These are phyloP conservation scores for Naegleria lovaniensis DNA, from an alignment of 208 protist genomes.

Conservation along the genomic window DNA sequence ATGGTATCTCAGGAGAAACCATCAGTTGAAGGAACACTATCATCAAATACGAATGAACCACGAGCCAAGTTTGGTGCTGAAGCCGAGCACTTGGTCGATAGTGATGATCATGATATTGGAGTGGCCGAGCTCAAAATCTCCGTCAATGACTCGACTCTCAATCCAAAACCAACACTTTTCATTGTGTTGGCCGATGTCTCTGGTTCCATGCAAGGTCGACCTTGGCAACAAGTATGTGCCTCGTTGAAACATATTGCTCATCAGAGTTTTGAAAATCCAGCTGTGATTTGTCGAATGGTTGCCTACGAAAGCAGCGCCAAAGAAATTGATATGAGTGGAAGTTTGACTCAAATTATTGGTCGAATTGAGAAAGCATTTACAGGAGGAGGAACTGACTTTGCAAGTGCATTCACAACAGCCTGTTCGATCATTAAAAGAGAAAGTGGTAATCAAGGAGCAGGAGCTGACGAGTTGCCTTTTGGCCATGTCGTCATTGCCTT, in stretches of 20 bases:
- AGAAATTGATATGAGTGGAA: neutral
- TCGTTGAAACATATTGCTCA: conserved; percentile 1
- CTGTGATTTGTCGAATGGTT: neutral
- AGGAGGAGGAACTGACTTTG: neutral
- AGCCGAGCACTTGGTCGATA: neutral
- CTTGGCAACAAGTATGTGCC: conserved; percentile 20
- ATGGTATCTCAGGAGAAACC: neutral
- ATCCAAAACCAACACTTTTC: conserved; percentile 21
- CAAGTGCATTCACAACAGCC: neutral
- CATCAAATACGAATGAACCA: neutral
- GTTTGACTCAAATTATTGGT: neutral
- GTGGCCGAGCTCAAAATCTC: neutral
- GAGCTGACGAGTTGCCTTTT: neutral
- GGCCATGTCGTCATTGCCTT: neutral
- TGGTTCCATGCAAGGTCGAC: conserved; percentile 8
- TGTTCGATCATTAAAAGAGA: neutral
- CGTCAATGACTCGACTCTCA: conserved; percentile 8
- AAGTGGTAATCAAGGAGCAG: neutral
- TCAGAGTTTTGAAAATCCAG: neutral
- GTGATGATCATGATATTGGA: neutral
- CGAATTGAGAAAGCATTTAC: neutral
- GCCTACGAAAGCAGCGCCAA: neutral
- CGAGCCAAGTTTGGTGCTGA: neutral
- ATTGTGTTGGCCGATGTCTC: conserved; percentile 17
- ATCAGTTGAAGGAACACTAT: neutral